A percentile compares a stretch with the other conserved stretches of the same genome.
Conservation (phyloP, 192 early-diverging fungal species). For the Gigaspora rosea region DNA sequence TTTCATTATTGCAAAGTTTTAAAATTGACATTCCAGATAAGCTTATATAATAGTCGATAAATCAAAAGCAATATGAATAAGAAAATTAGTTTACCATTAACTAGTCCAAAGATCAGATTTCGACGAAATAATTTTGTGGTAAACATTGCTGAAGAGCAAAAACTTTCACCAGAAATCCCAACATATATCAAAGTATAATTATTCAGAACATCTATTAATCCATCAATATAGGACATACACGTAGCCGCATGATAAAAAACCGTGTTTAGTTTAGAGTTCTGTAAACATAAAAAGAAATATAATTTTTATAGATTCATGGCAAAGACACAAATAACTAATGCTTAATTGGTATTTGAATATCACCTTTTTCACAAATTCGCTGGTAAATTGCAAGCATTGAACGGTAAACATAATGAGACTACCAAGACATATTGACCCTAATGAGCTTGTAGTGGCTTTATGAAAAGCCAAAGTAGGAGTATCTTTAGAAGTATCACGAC, state of each 20-base stretch:
- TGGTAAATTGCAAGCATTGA: constrained; percentile 52
- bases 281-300: constrained; percentile 25
- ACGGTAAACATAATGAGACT: constrained; percentile 62
- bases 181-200: constrained; percentile 71
- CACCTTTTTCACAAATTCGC: constrained; percentile 53
- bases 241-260: constrained; percentile 45
- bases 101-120: constrained; percentile 68
- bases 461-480: constrained; percentile 46
- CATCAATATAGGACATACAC: constrained; percentile 42
- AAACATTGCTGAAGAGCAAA: constrained; percentile 54
- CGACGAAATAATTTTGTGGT: constrained; percentile 75
- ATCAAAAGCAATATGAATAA: no score
- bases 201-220: constrained; percentile 55
- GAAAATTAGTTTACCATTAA: constrained; percentile 41
- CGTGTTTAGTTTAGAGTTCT: constrained; percentile 39
- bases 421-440: constrained; percentile 69
- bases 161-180: constrained; percentile 68
- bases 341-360: background rate
- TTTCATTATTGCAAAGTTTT: no score
- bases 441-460: constrained; percentile 58
- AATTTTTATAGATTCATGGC: background rate
- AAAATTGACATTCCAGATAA: background rate
- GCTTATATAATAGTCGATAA: background rate
- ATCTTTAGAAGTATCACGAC: constrained; percentile 41
- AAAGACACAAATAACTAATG: background rate